phyloP scores from a whole-genome alignment of 2,329 filamentous ascomycete species.

The Coniosporium tulheliwenetii region DNA sequence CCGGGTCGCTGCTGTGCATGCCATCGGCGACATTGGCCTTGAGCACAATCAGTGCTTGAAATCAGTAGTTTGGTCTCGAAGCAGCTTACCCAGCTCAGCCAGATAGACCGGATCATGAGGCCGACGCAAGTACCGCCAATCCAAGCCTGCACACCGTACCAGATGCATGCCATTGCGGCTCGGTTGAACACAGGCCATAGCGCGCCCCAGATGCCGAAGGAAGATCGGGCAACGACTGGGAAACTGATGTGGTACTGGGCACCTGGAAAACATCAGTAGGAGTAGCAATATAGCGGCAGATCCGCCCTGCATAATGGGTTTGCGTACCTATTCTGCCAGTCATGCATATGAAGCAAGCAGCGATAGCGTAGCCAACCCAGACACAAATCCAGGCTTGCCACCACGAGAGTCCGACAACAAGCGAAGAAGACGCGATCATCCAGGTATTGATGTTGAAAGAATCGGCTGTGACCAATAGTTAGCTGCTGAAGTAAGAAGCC shows the following conservation, averaged over 20 bases:
- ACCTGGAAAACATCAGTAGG: not conserved
- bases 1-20: too few species aligned
- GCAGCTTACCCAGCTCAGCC: conserved; percentile 45
- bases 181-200: conserved; percentile 83
- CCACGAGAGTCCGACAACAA: conserved; percentile 65
- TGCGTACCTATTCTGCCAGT: conserved; percentile 59
- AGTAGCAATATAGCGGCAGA: too few species aligned
- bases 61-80: not conserved
- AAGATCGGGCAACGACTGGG: conserved; percentile 61
- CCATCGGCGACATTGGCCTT: conserved; percentile 1
- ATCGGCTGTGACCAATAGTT: conserved; percentile 34
- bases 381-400: conserved; percentile 72
- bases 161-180: conserved; percentile 74
- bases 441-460: conserved; percentile 54
- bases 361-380: conserved; percentile 70
- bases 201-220: conserved; percentile 79
- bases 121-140: conserved; percentile 73
- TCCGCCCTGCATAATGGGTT: too few species aligned
- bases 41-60: not conserved
- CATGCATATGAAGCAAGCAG: conserved; percentile 57
- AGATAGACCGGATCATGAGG: conserved; percentile 78
- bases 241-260: conserved; percentile 82
- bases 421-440: conserved; percentile 72
- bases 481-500: not conserved
- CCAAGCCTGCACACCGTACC: conserved; percentile 76